These are phyloP conservation scores for Zea mays DNA, from an alignment of 176 grass and related monocot species.

Conservation along the genomic window DNA sequence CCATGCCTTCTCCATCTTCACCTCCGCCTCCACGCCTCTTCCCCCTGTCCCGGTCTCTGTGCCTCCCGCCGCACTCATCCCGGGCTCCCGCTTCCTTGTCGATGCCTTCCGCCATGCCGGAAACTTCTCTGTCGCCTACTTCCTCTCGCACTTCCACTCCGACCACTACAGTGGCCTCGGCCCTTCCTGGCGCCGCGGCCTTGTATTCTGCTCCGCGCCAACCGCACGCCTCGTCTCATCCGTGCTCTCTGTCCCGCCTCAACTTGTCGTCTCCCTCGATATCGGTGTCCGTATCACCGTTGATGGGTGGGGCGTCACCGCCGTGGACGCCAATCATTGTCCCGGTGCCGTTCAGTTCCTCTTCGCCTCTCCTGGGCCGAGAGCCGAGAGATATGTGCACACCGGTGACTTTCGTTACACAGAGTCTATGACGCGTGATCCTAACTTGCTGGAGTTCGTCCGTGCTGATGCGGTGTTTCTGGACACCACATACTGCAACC, in stretches of 20 bases:
- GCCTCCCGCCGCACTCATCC: constrained; percentile 56
- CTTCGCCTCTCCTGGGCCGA: constrained; percentile 50
- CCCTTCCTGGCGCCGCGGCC: constrained; percentile 68
- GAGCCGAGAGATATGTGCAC: constrained; percentile 64
- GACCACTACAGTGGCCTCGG: constrained; percentile 79
- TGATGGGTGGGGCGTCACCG: constrained; percentile 58
- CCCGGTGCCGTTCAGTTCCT: constrained; percentile 91
- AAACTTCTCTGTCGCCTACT: constrained; percentile 84
- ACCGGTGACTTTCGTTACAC: constrained; percentile 77
- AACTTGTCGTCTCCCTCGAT: constrained; percentile 59
- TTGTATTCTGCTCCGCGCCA: constrained; percentile 69
- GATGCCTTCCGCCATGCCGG: constrained; percentile 81
- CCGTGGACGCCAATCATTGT: constrained; percentile 91
- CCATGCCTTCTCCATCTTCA: constrained; percentile 25
- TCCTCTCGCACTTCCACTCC: constrained; percentile 95
- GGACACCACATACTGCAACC: constrained; percentile 91
- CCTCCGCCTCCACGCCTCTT: constrained; percentile 32
- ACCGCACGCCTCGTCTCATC: constrained; percentile 67
- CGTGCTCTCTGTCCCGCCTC: constrained; percentile 59
- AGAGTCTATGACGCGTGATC: constrained; percentile 63
- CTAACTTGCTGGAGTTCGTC: constrained; percentile 64
- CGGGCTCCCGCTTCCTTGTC: constrained; percentile 74
- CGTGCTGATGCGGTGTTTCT: constrained; percentile 75
- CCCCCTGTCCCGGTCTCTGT: constrained; percentile 56
- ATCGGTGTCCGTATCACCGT: constrained; percentile 46